Conservation (phyloP, 768 basidiomycete species). For the Russula abietina region DNA sequence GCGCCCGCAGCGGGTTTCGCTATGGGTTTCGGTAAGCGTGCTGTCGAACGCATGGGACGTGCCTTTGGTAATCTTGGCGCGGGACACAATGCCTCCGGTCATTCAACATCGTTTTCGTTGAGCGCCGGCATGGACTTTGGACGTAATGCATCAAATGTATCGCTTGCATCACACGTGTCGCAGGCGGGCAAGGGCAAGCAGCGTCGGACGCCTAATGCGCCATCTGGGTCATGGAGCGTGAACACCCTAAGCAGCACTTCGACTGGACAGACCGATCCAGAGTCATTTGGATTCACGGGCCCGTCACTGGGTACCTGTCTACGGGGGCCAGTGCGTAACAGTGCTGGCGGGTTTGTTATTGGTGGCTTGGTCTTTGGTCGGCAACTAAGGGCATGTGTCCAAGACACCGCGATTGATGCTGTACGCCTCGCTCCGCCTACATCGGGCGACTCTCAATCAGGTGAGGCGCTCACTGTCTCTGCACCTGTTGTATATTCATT, state of each 20-base stretch:
- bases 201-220: conserved; percentile 52
- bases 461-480: neutral
- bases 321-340: conserved; percentile 46
- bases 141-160: conserved; percentile 23
- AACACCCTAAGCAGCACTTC: conserved; percentile 36
- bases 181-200: conserved; percentile 32
- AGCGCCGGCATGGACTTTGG: conserved; percentile 12
- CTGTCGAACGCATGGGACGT: conserved; percentile 61
- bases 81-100: conserved; percentile 3
- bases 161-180: conserved; percentile 19
- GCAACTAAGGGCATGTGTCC: conserved; percentile 48
- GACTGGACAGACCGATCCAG: conserved; percentile 41
- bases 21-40: conserved; percentile 46
- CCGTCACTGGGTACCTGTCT: conserved; percentile 51
- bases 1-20: conserved; percentile 71
- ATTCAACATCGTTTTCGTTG: conserved; percentile 38
- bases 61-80: conserved; percentile 21
- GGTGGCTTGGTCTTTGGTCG: conserved; percentile 64
- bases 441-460: conserved; percentile 9
- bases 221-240: conserved; percentile 46
- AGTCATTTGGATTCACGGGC: conserved; percentile 40
- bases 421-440: conserved; percentile 20
- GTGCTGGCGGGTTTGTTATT: conserved; percentile 29
- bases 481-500: conserved; percentile 18
- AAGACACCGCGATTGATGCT: conserved; percentile 46